Evolutionary conservation across 306 rosid genomes (phyloP).

Genomic region (Fragaria iinumae): DNA sequence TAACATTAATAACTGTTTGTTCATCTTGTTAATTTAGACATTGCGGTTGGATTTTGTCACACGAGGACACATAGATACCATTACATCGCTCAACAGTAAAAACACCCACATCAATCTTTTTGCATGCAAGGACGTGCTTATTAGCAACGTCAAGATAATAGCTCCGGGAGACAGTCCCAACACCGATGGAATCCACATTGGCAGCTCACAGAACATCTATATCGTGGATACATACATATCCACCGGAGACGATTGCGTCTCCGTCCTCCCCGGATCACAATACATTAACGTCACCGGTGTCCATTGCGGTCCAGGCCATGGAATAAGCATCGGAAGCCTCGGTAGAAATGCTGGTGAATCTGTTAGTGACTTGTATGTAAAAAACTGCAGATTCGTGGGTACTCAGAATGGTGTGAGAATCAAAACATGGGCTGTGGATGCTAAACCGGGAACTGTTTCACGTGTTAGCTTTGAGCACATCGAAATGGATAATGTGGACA

Average conservation of each 20-base stretch:
- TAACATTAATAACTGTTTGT: background rate
- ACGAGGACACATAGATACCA: background rate
- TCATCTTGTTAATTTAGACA: background rate
- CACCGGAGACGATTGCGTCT: background rate
- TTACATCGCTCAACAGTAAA: background rate
- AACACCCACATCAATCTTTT: background rate
- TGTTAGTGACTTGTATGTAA: background rate
- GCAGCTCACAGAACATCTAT: background rate
- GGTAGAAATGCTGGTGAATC: background rate
- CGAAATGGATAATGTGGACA: slow-evolving; percentile 9
- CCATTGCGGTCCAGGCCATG: background rate
- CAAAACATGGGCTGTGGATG: slow-evolving; percentile 27
- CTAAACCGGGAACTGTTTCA: slow-evolving; percentile 13
- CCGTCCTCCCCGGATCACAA: background rate
- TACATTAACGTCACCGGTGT: background rate
- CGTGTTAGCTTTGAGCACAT: slow-evolving; percentile 15
- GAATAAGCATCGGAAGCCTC: slow-evolving; percentile 22
- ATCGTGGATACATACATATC: background rate
- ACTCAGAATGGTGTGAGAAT: slow-evolving; percentile 35
- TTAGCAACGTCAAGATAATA: background rate
- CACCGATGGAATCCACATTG: slow-evolving; percentile 3
- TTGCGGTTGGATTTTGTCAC: slow-evolving; percentile 5
- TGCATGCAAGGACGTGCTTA: background rate
- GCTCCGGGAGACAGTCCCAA: slow-evolving; percentile 4
- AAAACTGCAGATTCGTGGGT: slow-evolving; percentile 7